These are phyloP conservation scores for Acer saccharum DNA, from an alignment of 345 rosid genomes.

Conservation along the genomic window DNA sequence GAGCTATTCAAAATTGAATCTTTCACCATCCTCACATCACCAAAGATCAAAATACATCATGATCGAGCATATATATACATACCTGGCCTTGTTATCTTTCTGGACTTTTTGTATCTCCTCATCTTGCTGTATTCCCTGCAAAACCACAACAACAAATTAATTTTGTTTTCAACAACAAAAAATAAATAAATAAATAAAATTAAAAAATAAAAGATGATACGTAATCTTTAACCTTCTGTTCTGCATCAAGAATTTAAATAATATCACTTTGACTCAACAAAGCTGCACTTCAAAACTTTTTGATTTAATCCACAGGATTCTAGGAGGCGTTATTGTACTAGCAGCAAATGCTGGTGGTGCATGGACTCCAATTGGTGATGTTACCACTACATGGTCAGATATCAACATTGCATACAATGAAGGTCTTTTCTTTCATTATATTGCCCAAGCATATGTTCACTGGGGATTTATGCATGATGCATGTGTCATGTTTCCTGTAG, in stretches of 20 bases:
- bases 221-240: too few relatives aligned
- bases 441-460: too few relatives aligned
- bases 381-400: slow-evolving; percentile 97
- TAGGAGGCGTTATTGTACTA: slow-evolving; percentile 92
- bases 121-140: slow-evolving; percentile 64
- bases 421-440: slow-evolving; percentile 40
- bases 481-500: too few relatives aligned
- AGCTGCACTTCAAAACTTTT: neutral
- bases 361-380: slow-evolving; percentile 99
- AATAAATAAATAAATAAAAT: too few relatives aligned
- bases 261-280: neutral
- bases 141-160: neutral
- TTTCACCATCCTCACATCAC: neutral
- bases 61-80: too few relatives aligned
- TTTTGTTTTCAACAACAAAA: neutral
- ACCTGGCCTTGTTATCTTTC: slow-evolving; percentile 72
- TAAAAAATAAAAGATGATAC: too few relatives aligned
- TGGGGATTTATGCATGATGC: neutral
- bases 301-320: slow-evolving; percentile 55
- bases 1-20: neutral
- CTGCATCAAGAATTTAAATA: slow-evolving; percentile 18
- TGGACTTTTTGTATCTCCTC: slow-evolving; percentile 58
- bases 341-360: slow-evolving; percentile 99
- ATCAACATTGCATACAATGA: slow-evolving; percentile 82
- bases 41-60: neutral